Evolutionary conservation across 2,329 filamentous ascomycete species (phyloP), one percentile per base, ranked within the genome.

Genomic region (Botryotinia narcissicola): DNA sequence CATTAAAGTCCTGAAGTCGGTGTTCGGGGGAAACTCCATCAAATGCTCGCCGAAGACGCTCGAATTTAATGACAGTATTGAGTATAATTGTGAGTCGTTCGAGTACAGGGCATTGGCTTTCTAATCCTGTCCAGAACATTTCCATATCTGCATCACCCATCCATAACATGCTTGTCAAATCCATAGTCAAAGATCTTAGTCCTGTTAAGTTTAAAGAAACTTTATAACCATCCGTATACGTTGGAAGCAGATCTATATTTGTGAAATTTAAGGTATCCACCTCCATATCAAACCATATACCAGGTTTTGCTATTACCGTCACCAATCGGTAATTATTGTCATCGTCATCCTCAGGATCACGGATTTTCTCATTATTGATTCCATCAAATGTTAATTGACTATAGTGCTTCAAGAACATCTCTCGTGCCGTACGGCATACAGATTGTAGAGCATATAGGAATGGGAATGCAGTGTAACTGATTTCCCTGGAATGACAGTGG

Each of bases 21-120:
- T 48, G 10, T 6, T 29, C 3, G 4, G 12, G 9, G 32, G 2
- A 0, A 2, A 0, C 12, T 20, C 3, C 25, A 4, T 10, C 4
- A 22, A 9, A 29, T n/a, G 0, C 8, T 29, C 12, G 10, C 8
- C 2, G 46, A n/a, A 1, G 2, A 3, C 9, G 48, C 1, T 10
- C 5, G 10, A 54, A 18, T 8, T 12, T 0, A 6, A 0, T 1
- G 4, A 14, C 1, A 40, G 7, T 4, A 22, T 54, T 68, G 35
- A 68, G 35, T 22, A 57, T 18, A 14, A 68, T 29, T 1, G 14
- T 32, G 9, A 57, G 35, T 14, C 25, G 35, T 40, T 68, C 18
- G 9, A 68, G 48, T 20, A 5, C 3, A 32, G 48, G 64, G 3
- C 25, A 40, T 1, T 29, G 29, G 5, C 35, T 42, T 18, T 57